Evolutionary conservation across 805 yeast species (phyloP), one percentile per base, ranked within the genome.

Genomic region (Zygosaccharomyces siamensis): DNA sequence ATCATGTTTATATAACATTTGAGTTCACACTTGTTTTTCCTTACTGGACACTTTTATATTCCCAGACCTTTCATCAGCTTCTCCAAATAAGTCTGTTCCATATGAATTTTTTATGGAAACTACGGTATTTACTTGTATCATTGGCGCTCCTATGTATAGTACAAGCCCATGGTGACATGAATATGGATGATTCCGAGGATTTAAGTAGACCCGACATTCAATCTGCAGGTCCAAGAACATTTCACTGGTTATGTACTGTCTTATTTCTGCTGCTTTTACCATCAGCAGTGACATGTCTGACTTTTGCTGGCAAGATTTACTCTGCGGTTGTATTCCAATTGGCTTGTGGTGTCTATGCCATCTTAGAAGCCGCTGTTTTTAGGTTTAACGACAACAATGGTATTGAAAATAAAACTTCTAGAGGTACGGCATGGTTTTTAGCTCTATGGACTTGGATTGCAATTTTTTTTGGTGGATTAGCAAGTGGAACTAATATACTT

Each of bases 341-440:
- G 3, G 54, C 73, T 0, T 68, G 77, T 39, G 71, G 78, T 0
- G 70, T 60, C 0, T 85, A 83, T 59, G 75, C 83, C 1, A 66
- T 74, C 0, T 49, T 81, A 23, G 93, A 85, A 50, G 77, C 80
- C 2, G 39, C 81, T 2, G 65, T 83, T 44, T 68, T 84, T 7
- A 68, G 78, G 41, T 85, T 83, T 58, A 83, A 86, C 0, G 92
- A 85, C 60, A 71, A 72, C 31, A 73, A 77, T 46, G 83, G 82
- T 35, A 80, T 81, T 48, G 92, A 85, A 60, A 84, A 83, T 62
- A 67, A 77, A 48, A 80, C 88, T 0, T 79, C 86, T 10, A 72
- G 79, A 47, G 88, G 87, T 0, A 79, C 89, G 0, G 79, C 80
- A n/a, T 79, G 85, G 83, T 68, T 84, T 43, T 62, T 77, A 23